Conservation (phyloP, 192 early-diverging fungal species). For the Fimicolochytrium jonesii region DNA sequence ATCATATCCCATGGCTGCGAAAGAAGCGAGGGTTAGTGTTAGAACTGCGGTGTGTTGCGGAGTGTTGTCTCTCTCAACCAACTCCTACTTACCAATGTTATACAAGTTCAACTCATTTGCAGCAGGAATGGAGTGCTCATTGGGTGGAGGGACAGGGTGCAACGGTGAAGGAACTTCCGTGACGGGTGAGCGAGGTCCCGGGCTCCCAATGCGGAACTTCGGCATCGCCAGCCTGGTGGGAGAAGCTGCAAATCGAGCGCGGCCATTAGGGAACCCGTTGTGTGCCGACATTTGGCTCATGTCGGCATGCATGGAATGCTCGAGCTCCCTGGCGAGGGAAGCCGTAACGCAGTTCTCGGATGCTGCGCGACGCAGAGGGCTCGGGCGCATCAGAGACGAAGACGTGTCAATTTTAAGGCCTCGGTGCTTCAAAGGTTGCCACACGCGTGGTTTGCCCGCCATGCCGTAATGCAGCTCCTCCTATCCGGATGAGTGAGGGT, state of each 20-base stretch:
- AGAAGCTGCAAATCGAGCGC: no score
- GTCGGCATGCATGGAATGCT: background rate
- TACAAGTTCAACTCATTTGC: constrained; percentile 29
- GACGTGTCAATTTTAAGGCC: constrained; percentile 14
- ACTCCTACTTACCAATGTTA: constrained; percentile 31
- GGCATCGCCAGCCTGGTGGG: no score
- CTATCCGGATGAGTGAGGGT: no score
- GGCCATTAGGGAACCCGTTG: no score
- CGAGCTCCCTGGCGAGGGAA: constrained; percentile 6
- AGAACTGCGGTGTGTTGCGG: no score
- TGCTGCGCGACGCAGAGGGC: constrained; percentile 9
- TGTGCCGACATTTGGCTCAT: no score
- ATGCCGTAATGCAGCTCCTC: no score
- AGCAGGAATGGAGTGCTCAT: constrained; percentile 10
- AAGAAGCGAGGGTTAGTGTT: background rate
- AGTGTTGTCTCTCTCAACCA: no score
- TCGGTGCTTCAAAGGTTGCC: background rate
- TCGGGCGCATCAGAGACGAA: background rate
- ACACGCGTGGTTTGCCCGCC: background rate
- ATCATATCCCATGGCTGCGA: constrained; percentile 45
- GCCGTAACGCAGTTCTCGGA: constrained; percentile 15
- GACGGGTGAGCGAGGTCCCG: no score
- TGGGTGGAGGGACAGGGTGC: constrained; percentile 5
- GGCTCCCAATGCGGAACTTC: no score
- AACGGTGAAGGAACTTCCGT: no score